Evolutionary conservation across 805 yeast species (phyloP), one percentile per base, ranked within the genome.

Genomic region (Candida insectorum): DNA sequence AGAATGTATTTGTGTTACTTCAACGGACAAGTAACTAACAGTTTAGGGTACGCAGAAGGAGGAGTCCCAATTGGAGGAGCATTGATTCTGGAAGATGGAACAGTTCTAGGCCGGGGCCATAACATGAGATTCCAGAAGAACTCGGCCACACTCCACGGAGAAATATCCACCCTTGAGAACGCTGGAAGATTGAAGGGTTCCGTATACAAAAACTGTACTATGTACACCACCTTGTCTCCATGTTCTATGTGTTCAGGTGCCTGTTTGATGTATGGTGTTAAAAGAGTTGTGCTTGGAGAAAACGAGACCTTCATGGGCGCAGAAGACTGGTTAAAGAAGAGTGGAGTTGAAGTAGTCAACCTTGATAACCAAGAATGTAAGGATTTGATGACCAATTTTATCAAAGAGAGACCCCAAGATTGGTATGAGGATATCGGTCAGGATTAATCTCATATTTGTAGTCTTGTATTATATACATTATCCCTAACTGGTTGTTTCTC

Each of bases 161-260:
- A 91, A 55, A 93, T 85, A 48, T 74, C 89, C 8, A 79, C 95
- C 6, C 68, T 93, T 39, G 96, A 88, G 52, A 80, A 85, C 43
- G 94, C 96, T 14, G 97, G 97, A 6, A 75, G 97, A 51, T 67
- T 93, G 37, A 79, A 81, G 15, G 97, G 89, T 4, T 69, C 71
- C 15, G 76, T 74, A 12, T 91, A 91, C 65, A 84, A 82, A 51
- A 73, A 80, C 42, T 83, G 96, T 47, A 93, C 97, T 15, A 74
- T 87, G 75, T 91, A 88, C 62, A 88, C 97, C 19, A 85, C 96
- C 0, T 65, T 91, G 45, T 85, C 95, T 6, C 97, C 97, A 3
- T 91, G 97, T 57, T 73, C 80, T 46, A 91, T 91, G 97, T 91
- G 97, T 57, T 77, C 93, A 4, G 97, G 97, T 14, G 95, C 97